phyloP scores from a whole-genome alignment of 495 filamentous ascomycete species.

The Cryomyces antarcticus region DNA sequence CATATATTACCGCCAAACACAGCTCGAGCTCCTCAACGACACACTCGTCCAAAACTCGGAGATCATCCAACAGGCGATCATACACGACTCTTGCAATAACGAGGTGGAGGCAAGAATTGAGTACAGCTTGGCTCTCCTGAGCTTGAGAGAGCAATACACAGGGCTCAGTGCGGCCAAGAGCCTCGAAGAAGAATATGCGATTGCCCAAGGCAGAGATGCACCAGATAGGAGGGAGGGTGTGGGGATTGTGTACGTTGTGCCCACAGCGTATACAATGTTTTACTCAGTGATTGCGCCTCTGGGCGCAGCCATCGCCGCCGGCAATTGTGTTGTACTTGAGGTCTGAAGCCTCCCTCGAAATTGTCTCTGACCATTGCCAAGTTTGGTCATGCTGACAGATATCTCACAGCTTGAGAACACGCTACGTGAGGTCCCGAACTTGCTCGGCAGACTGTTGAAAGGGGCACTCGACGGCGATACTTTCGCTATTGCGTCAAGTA shows the following conservation, averaged over 20 bases:
- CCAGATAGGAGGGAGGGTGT: slow-evolving; percentile 9
- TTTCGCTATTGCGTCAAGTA: slow-evolving; percentile 15
- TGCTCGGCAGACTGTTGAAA: slow-evolving; percentile 23
- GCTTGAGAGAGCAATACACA: slow-evolving; percentile 24
- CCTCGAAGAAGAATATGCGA: slow-evolving; percentile 28
- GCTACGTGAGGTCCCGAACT: slow-evolving; percentile 9
- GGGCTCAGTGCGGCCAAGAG: slow-evolving; percentile 20
- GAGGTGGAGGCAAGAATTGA: slow-evolving; percentile 23
- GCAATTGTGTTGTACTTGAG: slow-evolving; percentile 32
- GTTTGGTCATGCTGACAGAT: not conserved
- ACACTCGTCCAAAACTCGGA: slow-evolving; percentile 15
- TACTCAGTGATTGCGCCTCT: slow-evolving; percentile 26
- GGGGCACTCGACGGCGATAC: slow-evolving; percentile 25
- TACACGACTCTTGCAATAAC: slow-evolving; percentile 18
- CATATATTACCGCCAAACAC: slow-evolving; percentile 24
- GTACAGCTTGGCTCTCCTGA: slow-evolving; percentile 20
- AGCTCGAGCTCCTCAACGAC: slow-evolving; percentile 25
- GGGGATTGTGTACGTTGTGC: slow-evolving; percentile 33
- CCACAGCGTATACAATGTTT: slow-evolving; percentile 26
- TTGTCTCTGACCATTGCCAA: not conserved
- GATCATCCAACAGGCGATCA: slow-evolving; percentile 22
- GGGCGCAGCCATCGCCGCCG: slow-evolving; percentile 28
- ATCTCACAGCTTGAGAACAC: slow-evolving; percentile 20
- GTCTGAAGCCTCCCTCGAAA: slow-evolving; percentile 10
- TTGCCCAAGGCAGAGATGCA: slow-evolving; percentile 24